A percentile compares a stretch with the other conserved stretches of the same genome.
Evolutionary conservation across 106 monocot species (phyloP).

Genomic region (Phalaenopsis aphrodite): DNA sequence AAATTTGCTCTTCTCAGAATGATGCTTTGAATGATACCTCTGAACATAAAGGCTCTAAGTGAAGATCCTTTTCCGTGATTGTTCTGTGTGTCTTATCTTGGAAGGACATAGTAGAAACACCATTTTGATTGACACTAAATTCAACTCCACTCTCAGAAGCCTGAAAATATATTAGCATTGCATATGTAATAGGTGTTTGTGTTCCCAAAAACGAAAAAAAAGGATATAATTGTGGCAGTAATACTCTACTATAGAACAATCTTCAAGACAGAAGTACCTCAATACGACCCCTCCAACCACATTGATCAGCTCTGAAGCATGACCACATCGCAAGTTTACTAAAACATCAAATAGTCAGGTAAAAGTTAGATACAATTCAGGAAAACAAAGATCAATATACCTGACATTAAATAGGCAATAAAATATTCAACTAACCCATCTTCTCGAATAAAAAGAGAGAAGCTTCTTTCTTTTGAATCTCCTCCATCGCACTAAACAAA

Average conservation of each 20-base stretch:
- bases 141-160: constrained; percentile 17
- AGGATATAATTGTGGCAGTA: neutral
- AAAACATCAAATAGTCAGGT: neutral
- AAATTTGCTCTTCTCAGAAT: neutral
- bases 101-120: neutral
- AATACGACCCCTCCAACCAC: constrained; percentile 59
- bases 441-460: constrained; percentile 51
- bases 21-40: constrained; percentile 36
- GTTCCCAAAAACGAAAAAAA: neutral
- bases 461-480: constrained; percentile 34
- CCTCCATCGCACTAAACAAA: constrained; percentile 62
- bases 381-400: neutral
- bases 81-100: constrained; percentile 27
- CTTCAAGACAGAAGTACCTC: constrained; percentile 24
- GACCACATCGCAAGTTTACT: constrained; percentile 49
- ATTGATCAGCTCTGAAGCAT: constrained; percentile 64
- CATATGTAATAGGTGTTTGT: neutral
- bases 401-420: neutral
- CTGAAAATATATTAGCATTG: constrained; percentile 10
- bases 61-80: constrained; percentile 52
- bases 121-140: neutral
- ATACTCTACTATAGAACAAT: neutral
- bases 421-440: constrained; percentile 40
- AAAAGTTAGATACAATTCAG: neutral
- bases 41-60: constrained; percentile 57